Base-by-base conservation (phyloP, 805 yeast genomes). In the Metschnikowia cerradonensis region DNA sequence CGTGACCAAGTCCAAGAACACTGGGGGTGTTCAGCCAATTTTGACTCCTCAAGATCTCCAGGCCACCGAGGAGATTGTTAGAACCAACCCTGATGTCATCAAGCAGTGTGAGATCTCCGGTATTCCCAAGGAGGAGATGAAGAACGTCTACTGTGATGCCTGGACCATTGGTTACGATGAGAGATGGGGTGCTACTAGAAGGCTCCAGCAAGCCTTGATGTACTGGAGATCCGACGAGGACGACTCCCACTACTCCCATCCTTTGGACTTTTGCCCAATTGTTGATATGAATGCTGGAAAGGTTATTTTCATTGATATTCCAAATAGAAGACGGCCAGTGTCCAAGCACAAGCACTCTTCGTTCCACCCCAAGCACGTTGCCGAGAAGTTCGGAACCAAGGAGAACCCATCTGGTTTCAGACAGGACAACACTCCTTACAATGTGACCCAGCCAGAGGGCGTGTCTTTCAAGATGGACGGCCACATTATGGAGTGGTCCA, bases 201-300 rank as follows among this genome's bases (percentile, higher is more conserved):
- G 94, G 70, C 77, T 86, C 54, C 92, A 86, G 69, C 94, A 86
- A 69, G 91, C 91, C 39, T 77, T 87, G 67, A 77, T 87, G 78
- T 86, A 84, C 75, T 87, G 84, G 78, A 78, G 90, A 72, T 73
- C 82, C 13, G 73, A 82, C 63, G 90, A 83, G 69, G 88, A 86
- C 64, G 94, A 86, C 67, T 84, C 90, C 41, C 85, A 82, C 65
- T 82, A 82, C 67, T 80, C 86, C 26, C 86, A 81, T 66, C 91
- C 94, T 30, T 77, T 86, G 60, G 92, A 87, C 67, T 86, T 87
- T 74, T 81, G 90, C 60, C 94, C 94, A 53, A 85, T 86, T 63
- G 84, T 86, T 54, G 94, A 86, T 68, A 82, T 86, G 70, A 84
- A 83, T 67, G 79, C 77, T 51, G 73, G 73, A 49, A 82, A 86